A percentile compares a stretch with the other conserved stretches of the same genome.
phyloP scores from a whole-genome alignment of 2,329 filamentous ascomycete species.

The Colletotrichum sp. region DNA sequence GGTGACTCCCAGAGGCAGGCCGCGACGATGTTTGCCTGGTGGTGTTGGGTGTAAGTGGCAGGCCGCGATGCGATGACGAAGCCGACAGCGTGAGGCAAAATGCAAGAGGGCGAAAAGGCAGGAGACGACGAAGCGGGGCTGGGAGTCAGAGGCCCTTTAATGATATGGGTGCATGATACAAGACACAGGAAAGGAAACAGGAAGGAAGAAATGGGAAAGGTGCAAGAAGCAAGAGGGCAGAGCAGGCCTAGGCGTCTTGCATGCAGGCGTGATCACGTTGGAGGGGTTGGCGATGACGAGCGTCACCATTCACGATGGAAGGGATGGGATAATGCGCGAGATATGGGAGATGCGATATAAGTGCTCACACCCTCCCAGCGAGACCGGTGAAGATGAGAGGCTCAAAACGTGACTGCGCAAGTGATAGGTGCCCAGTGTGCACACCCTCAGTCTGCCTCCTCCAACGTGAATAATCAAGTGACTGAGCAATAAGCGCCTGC shows the following conservation, averaged over 20 bases:
- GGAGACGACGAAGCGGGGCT: background rate
- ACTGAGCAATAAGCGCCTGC: background rate
- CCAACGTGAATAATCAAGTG: conserved; percentile 12
- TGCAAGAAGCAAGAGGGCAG: background rate
- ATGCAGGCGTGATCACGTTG: conserved; percentile 17
- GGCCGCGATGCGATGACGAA: background rate
- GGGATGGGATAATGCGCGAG: background rate
- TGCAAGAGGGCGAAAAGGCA: background rate
- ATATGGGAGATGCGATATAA: background rate
- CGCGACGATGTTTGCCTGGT: background rate
- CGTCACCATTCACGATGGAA: background rate
- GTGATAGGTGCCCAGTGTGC: background rate
- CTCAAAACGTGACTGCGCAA: background rate
- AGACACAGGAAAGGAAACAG: background rate
- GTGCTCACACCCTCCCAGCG: background rate
- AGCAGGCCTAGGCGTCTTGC: background rate
- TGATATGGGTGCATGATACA: background rate
- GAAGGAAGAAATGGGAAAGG: background rate
- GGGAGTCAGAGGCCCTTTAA: background rate
- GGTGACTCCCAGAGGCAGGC: background rate
- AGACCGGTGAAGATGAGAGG: background rate
- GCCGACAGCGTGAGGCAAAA: background rate
- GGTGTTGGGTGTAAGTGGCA: background rate
- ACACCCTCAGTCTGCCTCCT: background rate
- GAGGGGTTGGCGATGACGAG: background rate